These are phyloP conservation scores for Apiospora kogelbergensis DNA, from an alignment of 2,329 filamentous ascomycete species.

Conservation along the genomic window DNA sequence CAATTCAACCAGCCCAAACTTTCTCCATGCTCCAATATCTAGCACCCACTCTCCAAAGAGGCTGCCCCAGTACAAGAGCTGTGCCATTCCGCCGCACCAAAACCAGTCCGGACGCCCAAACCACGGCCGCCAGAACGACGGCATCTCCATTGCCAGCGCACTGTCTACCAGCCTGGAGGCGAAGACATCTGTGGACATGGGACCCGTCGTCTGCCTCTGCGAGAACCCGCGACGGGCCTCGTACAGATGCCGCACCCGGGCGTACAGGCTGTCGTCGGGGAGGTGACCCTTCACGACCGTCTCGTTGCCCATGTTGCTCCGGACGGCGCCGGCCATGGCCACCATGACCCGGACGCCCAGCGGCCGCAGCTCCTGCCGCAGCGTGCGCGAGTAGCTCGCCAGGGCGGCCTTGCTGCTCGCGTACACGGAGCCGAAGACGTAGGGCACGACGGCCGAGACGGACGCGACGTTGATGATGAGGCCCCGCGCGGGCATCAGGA, in stretches of 20 bases:
- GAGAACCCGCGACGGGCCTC: conserved; percentile 42
- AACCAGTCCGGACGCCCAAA: conserved; percentile 36
- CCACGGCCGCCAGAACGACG: conserved; percentile 28
- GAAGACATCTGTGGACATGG: conserved; percentile 42
- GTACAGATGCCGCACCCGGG: conserved; percentile 43
- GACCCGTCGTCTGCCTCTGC: conserved; percentile 39
- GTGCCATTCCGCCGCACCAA: conserved; percentile 32
- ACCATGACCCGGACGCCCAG: conserved; percentile 54
- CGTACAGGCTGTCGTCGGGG: conserved; percentile 43
- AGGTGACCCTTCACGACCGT: conserved; percentile 36
- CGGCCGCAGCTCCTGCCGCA: conserved; percentile 52
- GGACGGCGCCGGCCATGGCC: conserved; percentile 50
- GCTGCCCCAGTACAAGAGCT: conserved; percentile 18
- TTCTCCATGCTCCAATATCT: conserved; percentile 26
- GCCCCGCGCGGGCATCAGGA: conserved; percentile 49
- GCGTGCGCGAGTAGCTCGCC: conserved; percentile 50
- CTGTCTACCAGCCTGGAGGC: conserved; percentile 42
- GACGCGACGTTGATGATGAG: conserved; percentile 46
- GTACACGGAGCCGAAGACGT: conserved; percentile 54
- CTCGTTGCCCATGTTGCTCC: conserved; percentile 45
- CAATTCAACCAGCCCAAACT: conserved; percentile 26
- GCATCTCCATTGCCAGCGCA: conserved; percentile 42
- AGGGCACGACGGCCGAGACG: conserved; percentile 44
- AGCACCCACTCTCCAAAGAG: conserved; percentile 31
- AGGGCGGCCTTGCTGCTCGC: conserved; percentile 56